These are phyloP conservation scores for Cylindrotheca closterium DNA, from an alignment of 108 stramenopile species.

Conservation along the genomic window DNA sequence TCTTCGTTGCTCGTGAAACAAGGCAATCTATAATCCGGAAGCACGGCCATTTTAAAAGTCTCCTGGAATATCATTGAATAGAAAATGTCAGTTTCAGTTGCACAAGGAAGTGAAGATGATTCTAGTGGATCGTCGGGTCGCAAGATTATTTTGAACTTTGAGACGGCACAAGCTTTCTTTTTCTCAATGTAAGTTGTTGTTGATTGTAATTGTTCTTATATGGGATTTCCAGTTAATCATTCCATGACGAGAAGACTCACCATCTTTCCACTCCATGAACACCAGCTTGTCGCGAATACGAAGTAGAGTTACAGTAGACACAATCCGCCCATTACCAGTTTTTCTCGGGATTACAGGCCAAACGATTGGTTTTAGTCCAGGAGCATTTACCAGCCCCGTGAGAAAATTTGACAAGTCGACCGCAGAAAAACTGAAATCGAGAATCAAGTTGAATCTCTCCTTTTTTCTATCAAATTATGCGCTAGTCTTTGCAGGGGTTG, in stretches of 20 bases:
- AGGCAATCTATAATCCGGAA: too few relatives aligned
- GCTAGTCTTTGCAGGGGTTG: constrained; percentile 56
- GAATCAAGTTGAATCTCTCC: constrained; percentile 69
- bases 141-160: constrained; percentile 18
- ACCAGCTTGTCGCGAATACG: constrained; percentile 13
- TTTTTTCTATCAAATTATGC: constrained; percentile 88
- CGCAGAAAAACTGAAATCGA: constrained; percentile 61
- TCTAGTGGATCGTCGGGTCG: neutral
- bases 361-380: constrained; percentile 71
- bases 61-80: neutral
- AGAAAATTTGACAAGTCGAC: constrained; percentile 57
- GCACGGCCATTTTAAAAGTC: neutral
- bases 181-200: constrained; percentile 26
- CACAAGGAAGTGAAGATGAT: constrained; percentile 25
- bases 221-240: too few relatives aligned
- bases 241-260: too few relatives aligned
- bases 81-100: constrained; percentile 25
- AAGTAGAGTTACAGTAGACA: constrained; percentile 61
- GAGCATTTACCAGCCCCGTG: constrained; percentile 72
- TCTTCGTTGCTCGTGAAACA: too few relatives aligned
- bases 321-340: constrained; percentile 66
- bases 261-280: too few relatives aligned
- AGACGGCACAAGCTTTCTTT: constrained; percentile 26
- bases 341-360: constrained; percentile 71
- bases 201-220: neutral